Evolutionary conservation across 768 basidiomycete genomes (phyloP), one percentile per base, ranked within the genome.

Genomic region (Russula sp.): DNA sequence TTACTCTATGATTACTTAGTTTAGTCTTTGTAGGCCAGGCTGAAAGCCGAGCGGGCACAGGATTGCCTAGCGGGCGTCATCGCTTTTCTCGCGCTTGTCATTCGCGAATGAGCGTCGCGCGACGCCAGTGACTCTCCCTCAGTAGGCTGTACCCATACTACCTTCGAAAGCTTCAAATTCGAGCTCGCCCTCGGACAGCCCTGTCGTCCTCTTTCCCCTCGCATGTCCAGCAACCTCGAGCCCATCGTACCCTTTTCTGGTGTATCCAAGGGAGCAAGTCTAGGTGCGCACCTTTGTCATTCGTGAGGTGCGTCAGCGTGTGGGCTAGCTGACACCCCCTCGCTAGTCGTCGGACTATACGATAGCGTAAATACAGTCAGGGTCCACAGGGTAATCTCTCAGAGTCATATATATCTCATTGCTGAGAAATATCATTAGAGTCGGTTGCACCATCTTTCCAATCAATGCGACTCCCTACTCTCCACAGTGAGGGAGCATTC

Each of bases 71-170:
- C 20, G 29, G 42, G 32, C 45, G 55, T 43, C 35, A 55, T 34
- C 16, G 16, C 7, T 62, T 62, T 61, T 52, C 50, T 58, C 56
- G 56, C 61, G 50, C 52, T 41, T 60, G 59, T 54, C 25, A 29
- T 29, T 29, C 25, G 25, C 25, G 25, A 2, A 29, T 29, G 25
- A 29, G 25, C 25, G 25, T 29, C 25, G 25, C 25, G 25, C 25
- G 25, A 29, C 25, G 2, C 25, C 25, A 29, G 25, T 29, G n/a
- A n/a, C 25, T 29, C 25, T 1, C 25, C 25, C 25, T 29, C n/a
- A 3, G 25, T 29, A 29, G 25, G 25, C 25, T 2, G 25, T 29
- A 3, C 25, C n/a, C n/a, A n/a, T n/a, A n/a, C n/a, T n/a, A 29
- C 25, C 25, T 29, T 29, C 25, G n/a, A 29, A 29, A 29, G 25